Evolutionary conservation across 768 basidiomycete genomes (phyloP).

Genomic region (Neoboletus subvelutipes): DNA sequence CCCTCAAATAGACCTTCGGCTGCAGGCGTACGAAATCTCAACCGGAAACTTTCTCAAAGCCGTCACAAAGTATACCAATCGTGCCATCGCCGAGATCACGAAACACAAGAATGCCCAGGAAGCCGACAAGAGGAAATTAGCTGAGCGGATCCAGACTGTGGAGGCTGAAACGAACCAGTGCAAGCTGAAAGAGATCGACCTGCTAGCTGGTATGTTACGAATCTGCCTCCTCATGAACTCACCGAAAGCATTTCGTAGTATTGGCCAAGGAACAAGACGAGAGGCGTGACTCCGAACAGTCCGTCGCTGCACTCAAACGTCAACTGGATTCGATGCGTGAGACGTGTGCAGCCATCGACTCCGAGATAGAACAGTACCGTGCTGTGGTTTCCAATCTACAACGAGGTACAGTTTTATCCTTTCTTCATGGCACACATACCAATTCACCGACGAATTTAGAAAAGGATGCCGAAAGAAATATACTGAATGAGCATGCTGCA

Average conservation of each 20-base stretch:
- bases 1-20: conserved; percentile 63
- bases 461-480: conserved; percentile 61
- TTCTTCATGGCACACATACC: not conserved
- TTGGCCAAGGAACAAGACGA: conserved; percentile 73
- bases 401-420: conserved; percentile 49
- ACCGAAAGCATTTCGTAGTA: conserved; percentile 36
- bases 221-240: not conserved
- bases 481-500: conserved; percentile 53
- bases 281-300: conserved; percentile 64
- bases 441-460: conserved; percentile 41
- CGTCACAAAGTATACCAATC: conserved; percentile 68
- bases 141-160: conserved; percentile 59
- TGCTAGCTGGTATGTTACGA: conserved; percentile 63
- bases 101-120: conserved; percentile 62
- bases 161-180: conserved; percentile 74
- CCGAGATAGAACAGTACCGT: conserved; percentile 73
- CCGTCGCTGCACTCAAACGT: conserved; percentile 57
- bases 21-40: conserved; percentile 61
- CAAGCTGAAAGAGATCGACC: conserved; percentile 75
- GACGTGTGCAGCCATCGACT: conserved; percentile 54
- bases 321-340: conserved; percentile 67
- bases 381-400: conserved; percentile 58
- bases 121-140: conserved; percentile 57
- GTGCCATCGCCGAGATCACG: conserved; percentile 67
- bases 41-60: conserved; percentile 73